Evolutionary conservation across 768 basidiomycete genomes (phyloP), one percentile per base, ranked within the genome.

Genomic region (Boletus rubropictus): DNA sequence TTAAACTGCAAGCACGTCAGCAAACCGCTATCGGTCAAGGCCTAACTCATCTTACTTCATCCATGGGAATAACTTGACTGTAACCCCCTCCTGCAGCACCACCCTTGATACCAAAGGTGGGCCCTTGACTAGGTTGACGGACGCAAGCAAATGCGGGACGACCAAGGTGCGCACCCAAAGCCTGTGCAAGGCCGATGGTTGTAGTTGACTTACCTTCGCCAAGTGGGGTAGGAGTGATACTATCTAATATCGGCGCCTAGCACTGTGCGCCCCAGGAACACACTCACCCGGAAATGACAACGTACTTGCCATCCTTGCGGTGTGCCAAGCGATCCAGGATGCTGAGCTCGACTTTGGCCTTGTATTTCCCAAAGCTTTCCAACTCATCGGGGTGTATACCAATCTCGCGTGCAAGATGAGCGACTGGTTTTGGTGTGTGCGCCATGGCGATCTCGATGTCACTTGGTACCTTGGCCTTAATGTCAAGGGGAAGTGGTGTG

Each of bases 141-240:
- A 98, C 93, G 65, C 93, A 96, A 38, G 96, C 95, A 66, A 96
- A 97, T 9, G 92, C 79, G 27, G 90, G 86, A 46, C 94, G 90
- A 49, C 84, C 84, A 29, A 97, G 80, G 65, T 96, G 92, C 38
- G 94, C 96, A 35, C 92, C 92, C 49, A 99, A 77, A 27, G 95
- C 95, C 64, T 99, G 95, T 8, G 93, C 91, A 44, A 99, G 77
- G 63, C 95, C 95, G 54, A 97, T 91, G 11, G 94, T 97, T 0
- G 94, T 98, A 5, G 96, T 98, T 5, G 94, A 97, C 69, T 99
- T 98, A 35, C 96, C 96, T 71, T 98, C 96, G 37, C 95, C 95
- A 28, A 98, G 76, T 8, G 94, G 95, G 10, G 94, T 97, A 2
- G 95, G 94, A 1, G 94, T 97, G 57, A 97, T 97, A 44, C 91